Base-by-base conservation (phyloP, 768 basidiomycete species). In the Russula ochroleuca region DNA sequence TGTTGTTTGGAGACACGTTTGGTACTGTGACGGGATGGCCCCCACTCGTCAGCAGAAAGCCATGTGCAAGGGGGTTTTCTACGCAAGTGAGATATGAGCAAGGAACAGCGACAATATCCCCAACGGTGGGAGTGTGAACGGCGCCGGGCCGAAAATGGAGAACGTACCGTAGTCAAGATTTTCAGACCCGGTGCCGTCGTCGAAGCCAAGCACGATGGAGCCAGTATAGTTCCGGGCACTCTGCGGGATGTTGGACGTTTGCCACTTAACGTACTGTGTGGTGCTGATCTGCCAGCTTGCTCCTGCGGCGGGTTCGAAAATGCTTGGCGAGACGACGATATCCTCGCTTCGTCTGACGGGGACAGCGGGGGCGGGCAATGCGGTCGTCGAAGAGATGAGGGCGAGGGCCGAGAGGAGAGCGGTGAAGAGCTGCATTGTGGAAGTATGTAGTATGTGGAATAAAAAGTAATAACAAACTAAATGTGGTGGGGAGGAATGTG, bases 341-440 rank as follows among this genome's bases (percentile, higher is more conserved):
- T 45, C 35, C 19, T 52, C 38, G 38, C 13, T 23, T 6, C 64
- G 66, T 15, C 35, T 35, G 35, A 28, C n/a, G 33, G 28, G 28
- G 28, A 5, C 28, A 28, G 31, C 8, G 37, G 8, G n/a, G 23
- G 41, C 5, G 38, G 56, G 60, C 4, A 38, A 51, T 21, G 64
- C 59, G 48, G 40, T 61, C 37, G 57, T 49, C 3, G 67, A 51
- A 33, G 45, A 52, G 15, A 48, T 60, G 28, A 62, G 38, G n/a
- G 47, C 57, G 51, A 66, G 56, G 13, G 48, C 52, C 1, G 61
- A 31, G 28, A 61, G 23, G 35, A 67, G 51, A 28, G 40, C 17
- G 48, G 57, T 14, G 48, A 67, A 41, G 67, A 66, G 31, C 28
- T 62, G 53, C 67, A 67, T 67, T 1, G 15, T 23, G 19, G 31